A percentile compares a stretch with the other conserved stretches of the same genome.
phyloP scores from a whole-genome alignment of 495 filamentous ascomycete species.

The Penicillium maclennaniae region DNA sequence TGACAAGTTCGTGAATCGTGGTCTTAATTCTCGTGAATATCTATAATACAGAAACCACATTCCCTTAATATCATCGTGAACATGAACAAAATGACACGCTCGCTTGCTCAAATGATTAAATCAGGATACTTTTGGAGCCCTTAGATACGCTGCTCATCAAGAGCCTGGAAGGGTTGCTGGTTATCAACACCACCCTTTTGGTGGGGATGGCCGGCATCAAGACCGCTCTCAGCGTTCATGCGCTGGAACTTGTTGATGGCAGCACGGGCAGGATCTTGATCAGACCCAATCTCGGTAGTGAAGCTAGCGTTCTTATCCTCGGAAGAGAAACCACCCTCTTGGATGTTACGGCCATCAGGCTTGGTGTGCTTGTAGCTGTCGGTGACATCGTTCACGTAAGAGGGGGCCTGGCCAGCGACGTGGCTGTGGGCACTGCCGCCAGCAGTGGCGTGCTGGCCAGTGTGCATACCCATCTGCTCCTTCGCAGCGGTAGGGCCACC shows the following conservation, averaged over 20 bases:
- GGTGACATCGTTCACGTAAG: slow-evolving; percentile 40
- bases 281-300: slow-evolving; percentile 53
- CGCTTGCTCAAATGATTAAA: slow-evolving; percentile 10
- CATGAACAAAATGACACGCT: slow-evolving; percentile 11
- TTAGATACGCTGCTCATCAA: slow-evolving; percentile 47
- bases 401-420: slow-evolving; percentile 37
- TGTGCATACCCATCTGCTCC: slow-evolving; percentile 29
- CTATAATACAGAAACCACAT: slow-evolving; percentile 20
- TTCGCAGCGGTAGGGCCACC: slow-evolving; percentile 44
- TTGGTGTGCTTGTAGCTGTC: slow-evolving; percentile 32
- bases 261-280: slow-evolving; percentile 59
- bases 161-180: slow-evolving; percentile 37
- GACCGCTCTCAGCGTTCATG: slow-evolving; percentile 34
- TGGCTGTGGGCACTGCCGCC: slow-evolving; percentile 29
- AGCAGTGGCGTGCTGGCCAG: slow-evolving; percentile 21
- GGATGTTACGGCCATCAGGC: slow-evolving; percentile 55
- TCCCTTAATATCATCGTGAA: slow-evolving; percentile 6
- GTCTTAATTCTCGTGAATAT: background rate
- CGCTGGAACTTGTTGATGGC: slow-evolving; percentile 50
- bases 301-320: slow-evolving; percentile 56
- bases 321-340: slow-evolving; percentile 50
- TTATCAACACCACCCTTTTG: slow-evolving; percentile 39
- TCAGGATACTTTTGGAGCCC: background rate
- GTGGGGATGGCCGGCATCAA: slow-evolving; percentile 32
- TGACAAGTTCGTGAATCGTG: no score